Conservation (phyloP, 352 stramenopile genomes). For the Globisporangium cylindrosporum region DNA sequence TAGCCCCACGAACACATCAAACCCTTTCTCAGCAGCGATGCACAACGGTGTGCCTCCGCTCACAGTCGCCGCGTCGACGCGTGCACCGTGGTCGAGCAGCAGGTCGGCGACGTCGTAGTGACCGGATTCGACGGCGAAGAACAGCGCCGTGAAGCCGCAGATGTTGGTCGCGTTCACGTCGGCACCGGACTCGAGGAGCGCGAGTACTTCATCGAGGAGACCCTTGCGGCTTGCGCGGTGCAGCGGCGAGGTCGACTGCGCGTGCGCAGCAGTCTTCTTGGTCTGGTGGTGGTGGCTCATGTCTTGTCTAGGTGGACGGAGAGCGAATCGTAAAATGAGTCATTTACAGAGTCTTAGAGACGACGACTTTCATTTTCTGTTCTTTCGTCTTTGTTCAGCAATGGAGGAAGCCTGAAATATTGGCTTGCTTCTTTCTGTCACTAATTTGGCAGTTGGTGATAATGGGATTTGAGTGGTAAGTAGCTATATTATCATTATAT, state of each 20-base stretch:
- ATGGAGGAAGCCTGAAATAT: too few relatives aligned
- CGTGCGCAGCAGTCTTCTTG: neutral
- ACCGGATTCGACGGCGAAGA: conserved; percentile 7
- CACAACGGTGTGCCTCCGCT: conserved; percentile 7
- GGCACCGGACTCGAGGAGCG: conserved; percentile 8
- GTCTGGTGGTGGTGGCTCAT: neutral
- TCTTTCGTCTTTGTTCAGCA: too few relatives aligned
- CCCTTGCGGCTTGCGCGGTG: conserved; percentile 11
- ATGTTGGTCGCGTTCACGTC: conserved; percentile 8
- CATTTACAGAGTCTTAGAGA: too few relatives aligned
- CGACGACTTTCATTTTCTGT: too few relatives aligned
- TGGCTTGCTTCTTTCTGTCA: too few relatives aligned
- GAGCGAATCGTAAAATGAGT: neutral
- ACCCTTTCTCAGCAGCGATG: conserved; percentile 9
- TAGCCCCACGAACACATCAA: conserved; percentile 1
- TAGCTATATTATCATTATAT: too few relatives aligned
- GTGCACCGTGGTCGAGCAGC: conserved; percentile 7
- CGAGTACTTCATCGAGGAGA: conserved; percentile 4
- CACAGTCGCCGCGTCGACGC: conserved; percentile 5
- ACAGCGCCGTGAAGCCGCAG: conserved; percentile 8
- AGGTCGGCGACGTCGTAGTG: conserved; percentile 3
- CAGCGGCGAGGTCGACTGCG: conserved; percentile 5
- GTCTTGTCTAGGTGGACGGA: too few relatives aligned
- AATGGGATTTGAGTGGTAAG: too few relatives aligned
- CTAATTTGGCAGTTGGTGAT: too few relatives aligned